Evolutionary conservation across 768 basidiomycete species (phyloP).

Genomic region (Phlebiopsis gigantea): DNA sequence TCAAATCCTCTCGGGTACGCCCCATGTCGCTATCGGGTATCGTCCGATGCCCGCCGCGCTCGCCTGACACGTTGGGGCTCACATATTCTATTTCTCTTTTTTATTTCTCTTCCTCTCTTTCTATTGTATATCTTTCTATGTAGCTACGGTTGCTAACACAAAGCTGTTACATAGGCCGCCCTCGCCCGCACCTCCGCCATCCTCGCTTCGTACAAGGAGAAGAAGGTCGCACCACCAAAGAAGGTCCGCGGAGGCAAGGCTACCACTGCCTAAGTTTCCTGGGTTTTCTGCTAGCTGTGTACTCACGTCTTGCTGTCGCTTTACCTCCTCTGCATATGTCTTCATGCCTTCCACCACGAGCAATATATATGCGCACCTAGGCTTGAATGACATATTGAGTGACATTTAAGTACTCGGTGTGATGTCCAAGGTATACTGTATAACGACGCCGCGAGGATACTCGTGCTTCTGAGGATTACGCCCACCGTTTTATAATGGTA

Average conservation of each 20-base stretch:
- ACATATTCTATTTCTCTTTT: constrained; percentile 32
- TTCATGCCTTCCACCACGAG: constrained; percentile 10
- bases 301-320: constrained; percentile 9
- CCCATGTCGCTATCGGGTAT: constrained; percentile 77
- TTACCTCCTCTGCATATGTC: constrained; percentile 4
- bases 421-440: too few species aligned
- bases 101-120: constrained; percentile 16
- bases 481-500: constrained; percentile 15
- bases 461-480: constrained; percentile 4
- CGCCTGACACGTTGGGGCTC: constrained; percentile 70
- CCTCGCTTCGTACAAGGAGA: constrained; percentile 63
- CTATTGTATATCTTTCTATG: constrained; percentile 11
- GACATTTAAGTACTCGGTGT: neutral
- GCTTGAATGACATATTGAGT: neutral
- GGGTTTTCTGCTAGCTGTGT: constrained; percentile 3
- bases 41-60: constrained; percentile 54
- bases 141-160: constrained; percentile 2
- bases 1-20: constrained; percentile 54
- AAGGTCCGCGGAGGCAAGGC: constrained; percentile 73
- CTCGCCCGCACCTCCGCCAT: constrained; percentile 76
- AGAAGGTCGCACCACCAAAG: constrained; percentile 60
- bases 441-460: too few species aligned
- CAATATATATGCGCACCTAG: constrained; percentile 5
- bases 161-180: constrained; percentile 45
- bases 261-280: constrained; percentile 1